A percentile compares a stretch with the other conserved stretches of the same genome.
phyloP scores from a whole-genome alignment of 1,284 basidiomycete species.

The Ustilago trichophora region DNA sequence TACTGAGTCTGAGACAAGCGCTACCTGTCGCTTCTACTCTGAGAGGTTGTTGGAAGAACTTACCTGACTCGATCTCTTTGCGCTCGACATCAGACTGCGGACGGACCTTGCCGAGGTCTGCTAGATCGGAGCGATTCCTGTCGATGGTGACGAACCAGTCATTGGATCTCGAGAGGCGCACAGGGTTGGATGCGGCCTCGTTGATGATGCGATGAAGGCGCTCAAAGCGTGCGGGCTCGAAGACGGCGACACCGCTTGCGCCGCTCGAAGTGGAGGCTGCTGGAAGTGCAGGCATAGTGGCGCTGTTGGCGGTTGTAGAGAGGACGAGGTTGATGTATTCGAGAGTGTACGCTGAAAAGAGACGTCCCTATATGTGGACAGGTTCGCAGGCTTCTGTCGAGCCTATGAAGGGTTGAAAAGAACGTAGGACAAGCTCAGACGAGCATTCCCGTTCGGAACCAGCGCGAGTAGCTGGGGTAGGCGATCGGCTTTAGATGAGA shows the following conservation, averaged over 20 bases:
- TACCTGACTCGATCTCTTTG: conserved; percentile 61
- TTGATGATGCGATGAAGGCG: conserved; percentile 55
- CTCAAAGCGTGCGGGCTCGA: conserved; percentile 59
- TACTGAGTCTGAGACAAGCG: too few relatives aligned
- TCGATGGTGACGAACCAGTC: conserved; percentile 64
- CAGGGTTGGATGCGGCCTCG: conserved; percentile 47
- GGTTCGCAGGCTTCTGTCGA: background rate
- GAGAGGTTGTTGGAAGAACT: conserved; percentile 5
- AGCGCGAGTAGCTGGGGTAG: background rate
- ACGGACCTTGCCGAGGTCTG: conserved; percentile 54
- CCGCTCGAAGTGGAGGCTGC: conserved; percentile 18
- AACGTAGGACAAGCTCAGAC: conserved; percentile 1
- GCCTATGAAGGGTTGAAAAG: background rate
- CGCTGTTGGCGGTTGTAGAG: background rate
- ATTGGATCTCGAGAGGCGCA: conserved; percentile 43
- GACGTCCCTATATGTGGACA: too few relatives aligned
- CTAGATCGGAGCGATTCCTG: conserved; percentile 52
- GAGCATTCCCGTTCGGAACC: conserved; percentile 13
- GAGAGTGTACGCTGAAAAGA: too few relatives aligned
- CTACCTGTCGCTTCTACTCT: too few relatives aligned
- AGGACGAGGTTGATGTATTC: too few relatives aligned
- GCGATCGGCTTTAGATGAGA: too few relatives aligned
- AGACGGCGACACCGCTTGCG: conserved; percentile 40
- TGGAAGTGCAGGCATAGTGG: conserved; percentile 25
- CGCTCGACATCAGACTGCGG: conserved; percentile 54